These are phyloP conservation scores for Nepenthes gracilis DNA, from an alignment of 148 eudicot genomes.

Conservation along the genomic window DNA sequence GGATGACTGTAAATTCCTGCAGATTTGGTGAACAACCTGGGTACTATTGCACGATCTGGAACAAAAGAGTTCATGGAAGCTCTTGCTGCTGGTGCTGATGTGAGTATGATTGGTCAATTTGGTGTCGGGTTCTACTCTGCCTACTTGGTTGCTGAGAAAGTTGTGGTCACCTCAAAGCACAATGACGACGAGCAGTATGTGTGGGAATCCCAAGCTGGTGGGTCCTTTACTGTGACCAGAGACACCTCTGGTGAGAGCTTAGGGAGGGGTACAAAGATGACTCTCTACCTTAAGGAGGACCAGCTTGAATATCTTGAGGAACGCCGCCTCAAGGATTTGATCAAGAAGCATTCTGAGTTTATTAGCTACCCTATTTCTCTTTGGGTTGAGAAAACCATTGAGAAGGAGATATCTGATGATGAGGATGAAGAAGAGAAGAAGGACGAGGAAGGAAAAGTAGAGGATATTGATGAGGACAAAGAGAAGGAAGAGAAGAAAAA, in stretches of 20 bases:
- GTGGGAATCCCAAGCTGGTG: slow-evolving; percentile 75
- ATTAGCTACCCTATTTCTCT: slow-evolving; percentile 82
- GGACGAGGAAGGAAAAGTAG: slow-evolving; percentile 71
- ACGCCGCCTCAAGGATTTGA: no score
- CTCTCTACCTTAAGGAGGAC: slow-evolving; percentile 16
- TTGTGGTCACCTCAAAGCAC: slow-evolving; percentile 70
- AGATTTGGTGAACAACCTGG: slow-evolving; percentile 83
- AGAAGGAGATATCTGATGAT: slow-evolving; percentile 78
- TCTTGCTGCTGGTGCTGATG: slow-evolving; percentile 78
- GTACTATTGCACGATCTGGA: slow-evolving; percentile 67
- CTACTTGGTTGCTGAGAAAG: slow-evolving; percentile 79
- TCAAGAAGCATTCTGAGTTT: slow-evolving; percentile 68
- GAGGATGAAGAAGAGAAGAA: slow-evolving; percentile 79
- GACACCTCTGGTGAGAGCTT: slow-evolving; percentile 58
- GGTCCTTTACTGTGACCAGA: slow-evolving; percentile 70
- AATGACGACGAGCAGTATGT: slow-evolving; percentile 74
- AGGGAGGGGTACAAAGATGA: slow-evolving; percentile 74
- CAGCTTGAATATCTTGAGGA: no score
- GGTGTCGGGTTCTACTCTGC: slow-evolving; percentile 74
- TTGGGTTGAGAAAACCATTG: slow-evolving; percentile 72
- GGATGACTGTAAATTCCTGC: neutral
- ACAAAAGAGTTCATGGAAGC: slow-evolving; percentile 89
- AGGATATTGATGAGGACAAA: slow-evolving; percentile 76
- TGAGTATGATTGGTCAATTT: slow-evolving; percentile 76
- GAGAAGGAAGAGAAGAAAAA: slow-evolving; percentile 79